phyloP scores from a whole-genome alignment of 2,329 filamentous ascomycete species.

The Aureobasidium musti region DNA sequence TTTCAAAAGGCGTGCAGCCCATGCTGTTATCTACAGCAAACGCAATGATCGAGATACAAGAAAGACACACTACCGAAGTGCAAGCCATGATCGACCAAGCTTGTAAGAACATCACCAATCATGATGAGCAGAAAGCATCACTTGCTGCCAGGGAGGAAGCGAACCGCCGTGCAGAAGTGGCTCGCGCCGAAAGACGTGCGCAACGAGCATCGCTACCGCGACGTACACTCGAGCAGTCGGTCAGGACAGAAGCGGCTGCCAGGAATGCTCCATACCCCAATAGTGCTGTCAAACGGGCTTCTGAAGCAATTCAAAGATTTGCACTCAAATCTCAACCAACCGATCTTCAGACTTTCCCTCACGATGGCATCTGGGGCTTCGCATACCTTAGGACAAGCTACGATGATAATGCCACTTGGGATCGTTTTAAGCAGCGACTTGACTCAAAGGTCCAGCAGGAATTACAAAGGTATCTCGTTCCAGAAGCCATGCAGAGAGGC shows the following conservation, averaged over 20 bases:
- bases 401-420: conserved; percentile 8
- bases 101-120: conserved; percentile 7
- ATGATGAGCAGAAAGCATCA: conserved; percentile 4
- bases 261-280: conserved; percentile 9
- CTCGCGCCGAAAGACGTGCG: conserved; percentile 3
- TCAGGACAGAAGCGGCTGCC: neutral
- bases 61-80: conserved; percentile 6
- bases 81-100: conserved; percentile 1
- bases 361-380: conserved; percentile 8
- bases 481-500: conserved; percentile 7
- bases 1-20: neutral
- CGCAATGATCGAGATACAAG: conserved; percentile 2
- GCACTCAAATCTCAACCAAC: neutral
- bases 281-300: neutral
- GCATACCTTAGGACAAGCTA: conserved; percentile 11
- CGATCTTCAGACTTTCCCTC: neutral
- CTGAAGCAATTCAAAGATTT: conserved; percentile 9
- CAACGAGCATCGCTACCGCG: conserved; percentile 7
- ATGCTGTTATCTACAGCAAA: conserved; percentile 1
- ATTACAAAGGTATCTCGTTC: neutral
- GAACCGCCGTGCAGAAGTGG: conserved; percentile 9
- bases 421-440: conserved; percentile 1
- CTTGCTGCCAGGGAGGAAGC: neutral
- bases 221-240: neutral
- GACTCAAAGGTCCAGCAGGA: conserved; percentile 8